Evolutionary conservation across 164 flowering plant species (phyloP).

Genomic region (Nelumbo lutea): DNA sequence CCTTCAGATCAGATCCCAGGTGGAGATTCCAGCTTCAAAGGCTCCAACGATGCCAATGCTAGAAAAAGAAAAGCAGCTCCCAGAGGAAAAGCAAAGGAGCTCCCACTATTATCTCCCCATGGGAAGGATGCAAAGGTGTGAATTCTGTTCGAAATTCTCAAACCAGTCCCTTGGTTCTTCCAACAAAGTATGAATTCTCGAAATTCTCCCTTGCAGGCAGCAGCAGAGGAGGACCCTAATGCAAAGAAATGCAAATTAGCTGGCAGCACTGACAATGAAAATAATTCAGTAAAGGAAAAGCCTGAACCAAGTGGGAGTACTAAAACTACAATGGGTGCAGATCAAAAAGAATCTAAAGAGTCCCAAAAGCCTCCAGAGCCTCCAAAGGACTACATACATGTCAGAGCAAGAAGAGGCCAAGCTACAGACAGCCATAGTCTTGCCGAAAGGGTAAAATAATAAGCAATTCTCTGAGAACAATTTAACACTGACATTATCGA

Average conservation of each 20-base stretch:
- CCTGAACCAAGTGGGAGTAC: conserved; percentile 26
- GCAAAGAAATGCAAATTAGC: conserved; percentile 49
- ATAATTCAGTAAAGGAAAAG: conserved; percentile 21
- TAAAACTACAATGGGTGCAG: conserved; percentile 13
- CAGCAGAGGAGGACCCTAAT: conserved; percentile 32
- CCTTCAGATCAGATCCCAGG: conserved; percentile 19
- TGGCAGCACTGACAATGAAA: conserved; percentile 26
- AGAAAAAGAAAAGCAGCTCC: conserved; percentile 30
- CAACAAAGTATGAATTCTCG: background rate
- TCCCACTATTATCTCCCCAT: conserved; percentile 14
- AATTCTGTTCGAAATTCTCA: background rate
- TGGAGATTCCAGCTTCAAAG: conserved; percentile 17
- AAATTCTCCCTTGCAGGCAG: conserved; percentile 23
- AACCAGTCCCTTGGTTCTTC: background rate
- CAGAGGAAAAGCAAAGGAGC: conserved; percentile 22
- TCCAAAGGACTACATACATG: conserved; percentile 91
- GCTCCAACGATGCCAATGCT: conserved; percentile 14
- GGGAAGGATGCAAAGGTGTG: conserved; percentile 28
- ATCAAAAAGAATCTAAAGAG: conserved; percentile 29
- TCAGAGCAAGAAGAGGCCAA: conserved; percentile 96
- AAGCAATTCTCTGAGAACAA: background rate
- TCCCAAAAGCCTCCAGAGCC: conserved; percentile 66
- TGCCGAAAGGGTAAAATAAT: conserved; percentile 62
- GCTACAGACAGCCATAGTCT: conserved; percentile 86
- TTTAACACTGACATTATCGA: background rate